Evolutionary conservation across 2,329 filamentous ascomycete species (phyloP), one percentile per base, ranked within the genome.

Genomic region (Pseudopyricularia cyperi): DNA sequence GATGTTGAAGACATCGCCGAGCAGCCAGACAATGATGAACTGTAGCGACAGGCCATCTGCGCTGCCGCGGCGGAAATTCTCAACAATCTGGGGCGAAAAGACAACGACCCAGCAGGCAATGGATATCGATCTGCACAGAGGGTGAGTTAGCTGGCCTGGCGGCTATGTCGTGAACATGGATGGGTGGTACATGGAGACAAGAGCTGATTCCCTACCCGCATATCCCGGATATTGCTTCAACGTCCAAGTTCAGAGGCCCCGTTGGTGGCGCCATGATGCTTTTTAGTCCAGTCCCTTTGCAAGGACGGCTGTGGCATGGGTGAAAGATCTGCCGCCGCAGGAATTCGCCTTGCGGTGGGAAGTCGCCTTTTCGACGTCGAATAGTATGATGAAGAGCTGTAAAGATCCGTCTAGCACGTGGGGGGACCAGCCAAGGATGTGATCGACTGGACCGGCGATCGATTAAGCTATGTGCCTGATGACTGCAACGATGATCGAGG

Each of bases 31-130:
- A 55, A 94, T 83, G 62, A 97, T 82, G 71, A 97, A 98, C 52
- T 91, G 84, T 15, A 60, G 55, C 1, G 59, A 60, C 14, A 60
- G 54, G 24, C 59, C 59, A 17, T 60, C 59, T 30, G 59, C 59
- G 26, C 52, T 58, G 39, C 56, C 51, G 7, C 59, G 59, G 11
- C 59, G 57, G 50, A 60, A 60, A 53, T 60, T 60, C 42, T 60
- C 59, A 46, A 59, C 84, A 60, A 98, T 96, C 61, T 98, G 93
- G 2, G 93, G 93, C 1, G 89, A 93, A 71, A 96, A 98, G 53
- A 98, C 93, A 34, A 97, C 88, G 53, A 97, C 87, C 93, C 93
- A 96, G 65, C 90, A 96, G 50, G 90, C 90, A 64, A 98, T 96
- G 46, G 89, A 95, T 59, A 98, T 90, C 8, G 90, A 95, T 34